Conservation (phyloP, 352 stramenopile genomes). For the Lagenidium sp. region DNA sequence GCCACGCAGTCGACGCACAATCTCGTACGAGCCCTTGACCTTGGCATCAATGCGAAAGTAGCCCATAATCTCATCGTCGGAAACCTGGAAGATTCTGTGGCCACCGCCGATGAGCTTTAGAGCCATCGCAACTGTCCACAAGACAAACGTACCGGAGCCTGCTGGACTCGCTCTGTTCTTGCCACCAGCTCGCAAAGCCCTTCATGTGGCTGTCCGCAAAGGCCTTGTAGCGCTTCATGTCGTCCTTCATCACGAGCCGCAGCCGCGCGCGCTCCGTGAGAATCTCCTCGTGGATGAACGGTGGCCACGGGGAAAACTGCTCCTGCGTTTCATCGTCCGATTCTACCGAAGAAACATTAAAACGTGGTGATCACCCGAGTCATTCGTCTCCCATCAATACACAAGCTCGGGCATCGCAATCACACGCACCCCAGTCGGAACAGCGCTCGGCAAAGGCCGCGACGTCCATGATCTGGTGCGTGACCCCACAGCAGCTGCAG, state of each 20-base stretch:
- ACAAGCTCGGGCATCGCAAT: neutral
- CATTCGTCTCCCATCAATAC: neutral
- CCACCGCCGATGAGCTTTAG: too few relatives aligned
- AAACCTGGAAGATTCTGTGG: constrained; percentile 79
- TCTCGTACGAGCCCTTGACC: constrained; percentile 88
- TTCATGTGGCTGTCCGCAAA: constrained; percentile 64
- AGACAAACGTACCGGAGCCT: constrained; percentile 26
- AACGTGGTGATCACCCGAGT: neutral
- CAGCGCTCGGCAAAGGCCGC: constrained; percentile 80
- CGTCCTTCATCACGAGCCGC: constrained; percentile 72
- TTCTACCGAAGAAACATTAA: constrained; percentile 44
- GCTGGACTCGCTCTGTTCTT: constrained; percentile 24
- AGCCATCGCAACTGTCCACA: neutral
- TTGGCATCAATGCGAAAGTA: constrained; percentile 77
- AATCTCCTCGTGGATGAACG: constrained; percentile 90
- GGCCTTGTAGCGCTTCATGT: constrained; percentile 55
- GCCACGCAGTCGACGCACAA: constrained; percentile 33
- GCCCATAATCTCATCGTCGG: constrained; percentile 76
- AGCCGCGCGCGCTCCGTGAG: constrained; percentile 86
- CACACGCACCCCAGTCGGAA: constrained; percentile 71
- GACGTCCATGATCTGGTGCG: constrained; percentile 81
- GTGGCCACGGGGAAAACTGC: constrained; percentile 70
- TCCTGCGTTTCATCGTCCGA: constrained; percentile 90
- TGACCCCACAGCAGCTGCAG: constrained; percentile 89
- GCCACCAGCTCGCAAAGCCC: constrained; percentile 50